Evolutionary conservation across 768 basidiomycete species (phyloP), one percentile per base, ranked within the genome.

Genomic region (Phylloporus arenicola): DNA sequence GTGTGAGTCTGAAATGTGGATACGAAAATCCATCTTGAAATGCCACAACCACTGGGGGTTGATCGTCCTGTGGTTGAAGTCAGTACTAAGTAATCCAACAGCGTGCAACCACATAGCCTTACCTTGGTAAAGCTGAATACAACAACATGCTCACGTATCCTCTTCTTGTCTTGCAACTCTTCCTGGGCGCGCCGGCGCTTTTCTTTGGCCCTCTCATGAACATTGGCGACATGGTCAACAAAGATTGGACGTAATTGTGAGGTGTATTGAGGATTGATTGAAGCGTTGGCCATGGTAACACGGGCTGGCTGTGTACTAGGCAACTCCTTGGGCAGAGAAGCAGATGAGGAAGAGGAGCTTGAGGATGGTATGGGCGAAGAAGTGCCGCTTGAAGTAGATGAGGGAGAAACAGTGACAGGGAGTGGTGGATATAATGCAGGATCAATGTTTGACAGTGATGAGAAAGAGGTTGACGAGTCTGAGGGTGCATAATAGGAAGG

Each of bases 21-120:
- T 43, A 48, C 2, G n/a, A 3, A 14, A 48, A 48, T 4, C 40
- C 48, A 6, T 48, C 41, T 35, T 48, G 48, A n/a, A 49, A 27
- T 2, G 24, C 33, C 8, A 49, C 33, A 0, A 13, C 19, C 5
- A 49, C 9, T 12, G 41, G 41, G 1, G 14, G 11, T 25, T 33
- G 22, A 20, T 43, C 22, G 22, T 49, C 27, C 41, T 43, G 8
- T 35, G 3, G 9, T 12, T 9, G 29, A 12, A 9, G 11, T 30
- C 5, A 30, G 29, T 24, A 24, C n/a, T n/a, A n/a, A 24, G 24
- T 24, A 24, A 6, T 3, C 24, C 24, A 24, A 24, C 24, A 3
- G 24, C 24, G 24, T 24, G 24, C 24, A 13, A n/a, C 12, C 16
- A 13, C 13, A 22, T 22, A 24, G 24, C 22, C 4, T 19, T 25